Evolutionary conservation across 768 basidiomycete genomes (phyloP), one percentile per base, ranked within the genome.

Genomic region (Postia placenta): DNA sequence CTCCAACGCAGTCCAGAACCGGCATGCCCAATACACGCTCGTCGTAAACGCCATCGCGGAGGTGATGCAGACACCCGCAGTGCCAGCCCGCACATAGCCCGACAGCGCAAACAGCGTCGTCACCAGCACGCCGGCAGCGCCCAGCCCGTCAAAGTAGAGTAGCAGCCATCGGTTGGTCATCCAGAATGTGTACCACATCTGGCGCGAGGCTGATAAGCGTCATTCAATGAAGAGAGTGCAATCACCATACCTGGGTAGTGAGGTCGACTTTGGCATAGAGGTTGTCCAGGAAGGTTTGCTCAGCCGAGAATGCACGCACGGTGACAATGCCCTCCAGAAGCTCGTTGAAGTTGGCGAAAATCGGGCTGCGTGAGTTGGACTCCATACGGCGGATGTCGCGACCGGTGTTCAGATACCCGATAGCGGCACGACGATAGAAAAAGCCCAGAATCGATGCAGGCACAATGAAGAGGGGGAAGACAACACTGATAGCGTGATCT

Each of bases 111-210:
- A 83, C 28, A 93, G 56, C 1, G 83, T 86, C 0, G 91, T 92
- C 17, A 81, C 70, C 22, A 92, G 70, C 6, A 92, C 85, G 1
- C 83, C 79, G 17, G 83, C 49, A 24, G 79, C 86, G 24, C 90
- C 89, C 9, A 94, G 75, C 1, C 71, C 56, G 63, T 96, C 92
- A 60, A 92, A 94, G 53, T 87, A 82, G 48, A 94, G 65, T 28
- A 93, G 67, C 2, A 95, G 73, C 89, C 87, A 92, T 43, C 91
- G 72, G 56, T 89, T 92, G 7, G 81, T 83, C 89, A 92, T 91
- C 91, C 91, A 92, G 66, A 87, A 87, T 12, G 70, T 76, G 60
- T 90, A 88, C 85, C 83, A 88, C 85, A 88, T 86, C 83, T 82
- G 51, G 24, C 37, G n/a, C 11, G 15, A 15, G 15, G 6, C 14